phyloP scores from a whole-genome alignment of 371 early-diverging fungal species.

The Batkoa obscura region DNA sequence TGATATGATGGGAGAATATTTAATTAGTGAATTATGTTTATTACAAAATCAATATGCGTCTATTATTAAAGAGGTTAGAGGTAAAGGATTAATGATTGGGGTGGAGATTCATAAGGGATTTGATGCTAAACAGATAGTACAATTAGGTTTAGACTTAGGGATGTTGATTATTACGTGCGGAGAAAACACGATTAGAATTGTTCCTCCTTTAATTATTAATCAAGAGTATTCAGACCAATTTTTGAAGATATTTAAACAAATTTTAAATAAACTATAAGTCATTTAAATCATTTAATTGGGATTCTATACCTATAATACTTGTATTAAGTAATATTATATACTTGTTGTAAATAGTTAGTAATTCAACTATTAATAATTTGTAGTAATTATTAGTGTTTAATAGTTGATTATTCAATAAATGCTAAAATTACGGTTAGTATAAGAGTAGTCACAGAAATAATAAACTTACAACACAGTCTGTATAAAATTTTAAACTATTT shows the following conservation, averaged over 20 bases:
- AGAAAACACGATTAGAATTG: slow-evolving; percentile 67
- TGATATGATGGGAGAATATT: slow-evolving; percentile 25
- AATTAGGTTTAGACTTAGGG: slow-evolving; percentile 57
- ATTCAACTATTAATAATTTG: too few species aligned
- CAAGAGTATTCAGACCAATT: slow-evolving; percentile 46
- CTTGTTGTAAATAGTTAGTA: too few species aligned
- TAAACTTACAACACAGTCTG: too few species aligned
- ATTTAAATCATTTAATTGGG: too few species aligned
- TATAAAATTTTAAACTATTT: too few species aligned
- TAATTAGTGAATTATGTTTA: slow-evolving; percentile 26
- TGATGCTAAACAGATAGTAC: slow-evolving; percentile 47
- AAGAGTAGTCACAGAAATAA: too few species aligned
- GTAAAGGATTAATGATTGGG: slow-evolving; percentile 69
- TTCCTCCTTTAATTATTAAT: slow-evolving; percentile 64
- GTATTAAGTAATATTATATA: too few species aligned
- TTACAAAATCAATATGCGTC: slow-evolving; percentile 26
- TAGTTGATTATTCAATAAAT: too few species aligned
- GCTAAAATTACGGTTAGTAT: too few species aligned
- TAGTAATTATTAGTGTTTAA: too few species aligned
- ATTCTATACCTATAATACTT: too few species aligned
- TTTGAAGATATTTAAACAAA: slow-evolving; percentile 16
- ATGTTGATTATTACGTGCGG: slow-evolving; percentile 77
- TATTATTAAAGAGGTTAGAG: slow-evolving; percentile 61
- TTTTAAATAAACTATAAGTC: too few species aligned
- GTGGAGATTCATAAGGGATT: slow-evolving; percentile 29